Conservation (phyloP, 2,329 filamentous ascomycete species). For the Onygenales sp. region DNA sequence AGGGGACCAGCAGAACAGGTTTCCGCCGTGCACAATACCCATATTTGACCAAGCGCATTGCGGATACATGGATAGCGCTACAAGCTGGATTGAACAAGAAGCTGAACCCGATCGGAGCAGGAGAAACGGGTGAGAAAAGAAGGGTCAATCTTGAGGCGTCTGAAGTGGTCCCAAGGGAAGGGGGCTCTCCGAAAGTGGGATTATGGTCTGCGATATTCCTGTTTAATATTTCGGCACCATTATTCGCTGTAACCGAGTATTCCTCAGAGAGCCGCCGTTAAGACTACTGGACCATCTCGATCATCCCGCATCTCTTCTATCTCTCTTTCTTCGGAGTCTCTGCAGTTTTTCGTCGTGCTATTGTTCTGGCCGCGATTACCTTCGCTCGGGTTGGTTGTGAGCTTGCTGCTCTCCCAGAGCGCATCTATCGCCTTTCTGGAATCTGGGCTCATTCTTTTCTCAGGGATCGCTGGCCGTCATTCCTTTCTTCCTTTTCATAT, state of each 20-base stretch:
- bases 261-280: background rate
- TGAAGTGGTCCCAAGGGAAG: background rate
- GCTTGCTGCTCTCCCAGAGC: background rate
- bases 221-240: constrained; percentile 2
- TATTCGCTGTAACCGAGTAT: background rate
- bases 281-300: background rate
- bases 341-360: background rate
- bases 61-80: constrained; percentile 3
- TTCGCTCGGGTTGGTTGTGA: constrained; percentile 11
- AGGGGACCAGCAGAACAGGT: background rate
- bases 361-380: constrained; percentile 6
- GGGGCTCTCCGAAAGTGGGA: background rate
- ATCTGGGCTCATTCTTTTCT: constrained; percentile 7
- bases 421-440: background rate
- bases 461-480: constrained; percentile 21
- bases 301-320: background rate
- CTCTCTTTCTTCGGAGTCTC: background rate
- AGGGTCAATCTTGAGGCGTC: background rate
- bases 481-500: background rate
- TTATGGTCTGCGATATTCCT: constrained; percentile 2
- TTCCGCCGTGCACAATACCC: background rate
- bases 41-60: background rate
- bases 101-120: background rate
- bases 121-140: background rate
- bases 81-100: background rate